Evolutionary conservation across 2,329 filamentous ascomycete species (phyloP).

Genomic region (Colletotrichum falcatum): DNA sequence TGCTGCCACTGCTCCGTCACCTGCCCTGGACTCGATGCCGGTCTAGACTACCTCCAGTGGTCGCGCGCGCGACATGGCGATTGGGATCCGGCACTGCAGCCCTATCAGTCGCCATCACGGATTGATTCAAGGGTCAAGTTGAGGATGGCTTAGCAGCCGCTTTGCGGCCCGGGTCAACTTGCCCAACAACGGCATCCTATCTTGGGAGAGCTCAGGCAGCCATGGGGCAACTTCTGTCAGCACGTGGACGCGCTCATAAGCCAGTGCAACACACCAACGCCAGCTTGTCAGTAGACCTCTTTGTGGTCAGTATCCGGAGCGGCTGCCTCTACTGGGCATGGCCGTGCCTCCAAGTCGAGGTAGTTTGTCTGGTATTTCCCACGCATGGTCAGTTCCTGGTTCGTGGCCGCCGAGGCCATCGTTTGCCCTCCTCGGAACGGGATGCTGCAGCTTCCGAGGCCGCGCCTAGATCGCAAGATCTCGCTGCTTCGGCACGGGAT

Average conservation of each 20-base stretch:
- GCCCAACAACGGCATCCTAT: conserved; percentile 1
- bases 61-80: conserved; percentile 24
- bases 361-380: background rate
- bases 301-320: background rate
- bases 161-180: conserved; percentile 16
- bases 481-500: conserved; percentile 9
- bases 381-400: background rate
- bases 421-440: conserved; percentile 31
- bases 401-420: background rate
- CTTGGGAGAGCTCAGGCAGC: conserved; percentile 23
- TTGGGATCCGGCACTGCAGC: conserved; percentile 34
- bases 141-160: conserved; percentile 1
- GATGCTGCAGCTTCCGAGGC: conserved; percentile 25
- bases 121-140: background rate
- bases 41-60: background rate
- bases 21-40: background rate
- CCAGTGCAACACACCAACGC: conserved; percentile 28
- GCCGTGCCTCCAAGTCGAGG: conserved; percentile 8
- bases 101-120: conserved; percentile 25
- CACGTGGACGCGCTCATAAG: conserved; percentile 26
- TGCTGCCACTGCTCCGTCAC: conserved; percentile 6
- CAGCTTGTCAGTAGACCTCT: conserved; percentile 17
- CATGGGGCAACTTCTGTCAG: conserved; percentile 1
- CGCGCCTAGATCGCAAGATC: conserved; percentile 23
- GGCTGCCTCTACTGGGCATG: background rate